Evolutionary conservation across 371 early-diverging fungal species (phyloP), one percentile per base, ranked within the genome.

Genomic region (Fennellomyces sp.): DNA sequence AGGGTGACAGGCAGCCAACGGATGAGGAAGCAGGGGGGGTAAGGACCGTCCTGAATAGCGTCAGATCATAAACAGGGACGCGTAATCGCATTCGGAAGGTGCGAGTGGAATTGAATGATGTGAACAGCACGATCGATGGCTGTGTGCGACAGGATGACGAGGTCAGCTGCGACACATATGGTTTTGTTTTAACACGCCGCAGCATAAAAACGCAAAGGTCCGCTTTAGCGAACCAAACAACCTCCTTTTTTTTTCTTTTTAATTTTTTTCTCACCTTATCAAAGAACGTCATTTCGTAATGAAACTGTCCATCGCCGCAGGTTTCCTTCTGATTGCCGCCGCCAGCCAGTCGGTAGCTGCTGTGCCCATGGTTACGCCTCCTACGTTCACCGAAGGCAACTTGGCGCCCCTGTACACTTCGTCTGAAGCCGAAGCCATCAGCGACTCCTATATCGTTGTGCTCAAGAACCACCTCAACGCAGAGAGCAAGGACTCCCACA

Each of bases 371-470:
- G 56, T 63, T 11, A 64, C 53, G 26, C 68, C 73, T 35, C 58
- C 60, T 17, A 64, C 66, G 21, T 74, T 65, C 36, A 48, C 61
- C 19, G 72, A 74, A 19, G 75, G 68, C 26, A 52, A 56, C 54
- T 56, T 85, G 27, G 91, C 90, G 21, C 92, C 92, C 30, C 68
- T 92, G 13, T 74, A 88, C 50, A 76, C 83, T 52, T 75, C 87
- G 56, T 50, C 66, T 30, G 84, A 87, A 57, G 81, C 88, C 30
- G 88, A 90, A 64, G 60, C 79, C 56, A 83, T 96, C 35, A 77
- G 84, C 10, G 90, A 92, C 68, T 86, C 84, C 45, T 96, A 96
- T 82, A 91, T 95, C 53, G 89, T 95, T 33, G 89, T 93, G 19
- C 85, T 94, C 70, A 93, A 93, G 75, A 72, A 83, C 49, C 68